Evolutionary conservation across 2,329 filamentous ascomycete species (phyloP).

Genomic region (Fusarium devonianum): DNA sequence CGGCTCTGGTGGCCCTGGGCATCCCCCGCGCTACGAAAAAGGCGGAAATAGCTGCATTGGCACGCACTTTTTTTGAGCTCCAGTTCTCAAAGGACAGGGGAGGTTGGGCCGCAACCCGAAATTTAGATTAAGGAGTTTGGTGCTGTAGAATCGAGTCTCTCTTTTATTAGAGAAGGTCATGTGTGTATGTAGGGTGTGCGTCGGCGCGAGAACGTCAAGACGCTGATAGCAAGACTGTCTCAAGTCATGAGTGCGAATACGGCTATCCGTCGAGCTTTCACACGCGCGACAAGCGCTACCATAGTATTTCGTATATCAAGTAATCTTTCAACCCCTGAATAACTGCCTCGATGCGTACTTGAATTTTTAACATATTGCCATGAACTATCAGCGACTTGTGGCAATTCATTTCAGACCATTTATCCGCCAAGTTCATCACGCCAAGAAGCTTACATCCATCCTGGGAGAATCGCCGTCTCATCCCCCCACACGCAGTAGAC

Average conservation of each 20-base stretch:
- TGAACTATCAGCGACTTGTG: no score
- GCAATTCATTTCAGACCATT: no score
- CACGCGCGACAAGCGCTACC: background rate
- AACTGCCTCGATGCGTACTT: no score
- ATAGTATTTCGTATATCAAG: no score
- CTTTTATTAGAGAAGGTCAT: background rate
- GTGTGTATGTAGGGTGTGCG: conserved; percentile 4
- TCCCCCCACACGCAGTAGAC: conserved; percentile 10
- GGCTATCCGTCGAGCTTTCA: conserved; percentile 2
- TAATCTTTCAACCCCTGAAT: no score
- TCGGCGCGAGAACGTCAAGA: conserved; percentile 6
- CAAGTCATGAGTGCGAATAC: background rate
- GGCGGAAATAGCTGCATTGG: conserved; percentile 22
- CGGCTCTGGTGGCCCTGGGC: conserved; percentile 20
- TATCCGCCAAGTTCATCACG: conserved; percentile 1
- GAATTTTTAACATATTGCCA: background rate
- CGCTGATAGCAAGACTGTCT: conserved; percentile 10
- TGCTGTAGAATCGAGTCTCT: conserved; percentile 1
- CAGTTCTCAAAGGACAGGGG: background rate
- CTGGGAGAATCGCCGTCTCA: conserved; percentile 8
- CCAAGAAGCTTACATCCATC: conserved; percentile 5
- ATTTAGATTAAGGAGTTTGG: background rate
- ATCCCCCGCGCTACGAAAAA: conserved; percentile 9
- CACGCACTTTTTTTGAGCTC: conserved; percentile 8
- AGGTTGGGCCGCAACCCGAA: conserved; percentile 11